Base-by-base conservation (phyloP, 1,284 basidiomycete species). In the Fistulina hepatica region DNA sequence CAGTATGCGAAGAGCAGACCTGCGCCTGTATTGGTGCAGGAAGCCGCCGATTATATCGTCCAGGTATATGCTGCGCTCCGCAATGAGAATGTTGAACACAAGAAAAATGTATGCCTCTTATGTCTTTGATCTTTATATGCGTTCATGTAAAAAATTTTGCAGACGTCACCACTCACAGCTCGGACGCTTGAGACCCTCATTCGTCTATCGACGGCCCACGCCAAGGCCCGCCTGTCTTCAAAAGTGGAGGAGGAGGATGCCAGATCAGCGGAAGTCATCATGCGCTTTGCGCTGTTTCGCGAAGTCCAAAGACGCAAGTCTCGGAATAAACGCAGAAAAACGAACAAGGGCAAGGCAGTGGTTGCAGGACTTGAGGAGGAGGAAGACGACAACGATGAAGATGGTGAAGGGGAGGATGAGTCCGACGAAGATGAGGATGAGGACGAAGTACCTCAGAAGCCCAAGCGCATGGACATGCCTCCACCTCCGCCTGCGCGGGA, bases 141-240 rank as follows among this genome's bases (percentile, higher is more conserved):
- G n/a, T 9, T 25, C 24, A 25, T 25, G 5, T 43, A 28, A 43
- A 32, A 25, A 9, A 6, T 13, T 17, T 32, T 26, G 12, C 36
- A 95, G 86, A 99, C 95, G 4, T 89, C 94, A 9, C 95, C 95
- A 2, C 66, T 99, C 46, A 99, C 95, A 1, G 94, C 95, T 11
- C 92, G 95, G 76, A 97, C 95, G 5, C 78, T 99, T 41, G 95
- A 99, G 63, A 99, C 95, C 1, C 72, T 99, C 31, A 99, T 99
- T 57, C 95, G 95, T 71, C 74, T 99, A 11, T 77, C 95, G 5
- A 98, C 94, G 12, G 95, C 95, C 0, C 95, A 98, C 58, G 95
- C 95, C 43, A 99, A 99, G 63, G 78, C 92, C 10, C 80, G 94
- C 15, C 69, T 99, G 3, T 93, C 92, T 12, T 48, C 71, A 30